A percentile compares a stretch with the other conserved stretches of the same genome.
phyloP scores from a whole-genome alignment of 1,284 basidiomycete genomes.

The Cutaneotrichosporon sp. region DNA sequence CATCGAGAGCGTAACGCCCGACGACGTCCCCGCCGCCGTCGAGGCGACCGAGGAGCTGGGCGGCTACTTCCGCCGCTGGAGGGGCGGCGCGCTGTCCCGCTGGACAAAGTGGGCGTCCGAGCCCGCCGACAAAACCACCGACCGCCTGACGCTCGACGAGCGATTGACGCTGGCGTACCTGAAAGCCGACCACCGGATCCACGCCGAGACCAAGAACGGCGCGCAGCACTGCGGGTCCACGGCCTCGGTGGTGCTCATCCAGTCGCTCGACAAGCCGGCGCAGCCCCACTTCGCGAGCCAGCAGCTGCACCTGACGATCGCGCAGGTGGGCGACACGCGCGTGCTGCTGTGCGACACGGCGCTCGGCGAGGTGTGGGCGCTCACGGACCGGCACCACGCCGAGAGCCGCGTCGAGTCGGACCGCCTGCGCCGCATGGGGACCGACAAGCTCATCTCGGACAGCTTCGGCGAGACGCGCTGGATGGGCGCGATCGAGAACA shows the following conservation, averaged over 20 bases:
- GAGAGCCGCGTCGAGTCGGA: constrained; percentile 83
- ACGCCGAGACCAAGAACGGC: constrained; percentile 60
- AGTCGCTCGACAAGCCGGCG: constrained; percentile 74
- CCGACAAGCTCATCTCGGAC: constrained; percentile 76
- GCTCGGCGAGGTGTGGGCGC: constrained; percentile 69
- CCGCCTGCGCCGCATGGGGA: constrained; percentile 80
- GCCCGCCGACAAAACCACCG: constrained; percentile 23
- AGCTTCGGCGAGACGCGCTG: constrained; percentile 94
- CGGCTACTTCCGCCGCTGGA: constrained; percentile 86
- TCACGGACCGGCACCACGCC: constrained; percentile 92
- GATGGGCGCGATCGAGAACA: constrained; percentile 96
- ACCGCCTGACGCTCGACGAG: constrained; percentile 73
- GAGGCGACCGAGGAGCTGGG: constrained; percentile 67
- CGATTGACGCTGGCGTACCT: constrained; percentile 82
- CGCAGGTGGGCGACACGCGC: constrained; percentile 90
- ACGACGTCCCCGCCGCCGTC: constrained; percentile 70
- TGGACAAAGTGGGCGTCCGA: constrained; percentile 34
- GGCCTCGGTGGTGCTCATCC: constrained; percentile 83
- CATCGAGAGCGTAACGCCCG: constrained; percentile 71
- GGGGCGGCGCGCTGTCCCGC: constrained; percentile 66
- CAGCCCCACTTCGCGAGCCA: constrained; percentile 77
- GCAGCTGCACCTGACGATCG: constrained; percentile 75
- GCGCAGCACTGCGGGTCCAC: constrained; percentile 69
- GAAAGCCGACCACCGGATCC: constrained; percentile 67
- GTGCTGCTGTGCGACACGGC: constrained; percentile 76